Evolutionary conservation across 2,329 filamentous ascomycete genomes (phyloP).

Genomic region (Claviceps sp.): DNA sequence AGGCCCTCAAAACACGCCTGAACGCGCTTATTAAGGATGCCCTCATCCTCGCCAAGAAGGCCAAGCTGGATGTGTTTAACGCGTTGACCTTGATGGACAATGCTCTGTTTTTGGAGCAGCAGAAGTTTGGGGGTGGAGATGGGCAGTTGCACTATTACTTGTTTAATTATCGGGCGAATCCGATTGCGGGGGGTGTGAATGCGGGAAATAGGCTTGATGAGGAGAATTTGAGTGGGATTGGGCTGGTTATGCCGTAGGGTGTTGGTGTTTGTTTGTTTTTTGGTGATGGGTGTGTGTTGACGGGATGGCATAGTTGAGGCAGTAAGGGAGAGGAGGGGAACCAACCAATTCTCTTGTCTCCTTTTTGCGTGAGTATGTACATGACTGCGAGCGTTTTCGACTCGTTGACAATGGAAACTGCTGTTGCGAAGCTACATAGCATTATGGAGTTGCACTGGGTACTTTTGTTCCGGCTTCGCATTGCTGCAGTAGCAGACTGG

Average conservation of each 20-base stretch:
- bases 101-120: conserved; percentile 78
- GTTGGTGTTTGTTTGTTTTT: no score
- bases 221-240: conserved; percentile 70
- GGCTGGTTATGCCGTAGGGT: conserved; percentile 59
- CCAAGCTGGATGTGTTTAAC: conserved; percentile 91
- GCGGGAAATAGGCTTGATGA: conserved; percentile 65
- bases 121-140: conserved; percentile 90
- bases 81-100: conserved; percentile 90
- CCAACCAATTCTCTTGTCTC: no score
- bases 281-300: not conserved
- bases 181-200: conserved; percentile 77
- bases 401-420: no score
- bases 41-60: conserved; percentile 71
- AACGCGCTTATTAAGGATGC: conserved; percentile 73
- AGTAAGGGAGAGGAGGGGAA: no score
- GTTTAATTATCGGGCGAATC: conserved; percentile 86
- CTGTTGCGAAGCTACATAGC: no score
- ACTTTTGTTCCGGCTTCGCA: no score
- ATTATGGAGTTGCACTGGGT: no score
- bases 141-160: conserved; percentile 94
- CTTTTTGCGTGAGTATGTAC: no score
- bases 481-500: no score
- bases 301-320: no score
- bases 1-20: conserved; percentile 62
- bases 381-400: no score